Conservation (phyloP, 352 stramenopile genomes). For the Phytophthora fragariae region DNA sequence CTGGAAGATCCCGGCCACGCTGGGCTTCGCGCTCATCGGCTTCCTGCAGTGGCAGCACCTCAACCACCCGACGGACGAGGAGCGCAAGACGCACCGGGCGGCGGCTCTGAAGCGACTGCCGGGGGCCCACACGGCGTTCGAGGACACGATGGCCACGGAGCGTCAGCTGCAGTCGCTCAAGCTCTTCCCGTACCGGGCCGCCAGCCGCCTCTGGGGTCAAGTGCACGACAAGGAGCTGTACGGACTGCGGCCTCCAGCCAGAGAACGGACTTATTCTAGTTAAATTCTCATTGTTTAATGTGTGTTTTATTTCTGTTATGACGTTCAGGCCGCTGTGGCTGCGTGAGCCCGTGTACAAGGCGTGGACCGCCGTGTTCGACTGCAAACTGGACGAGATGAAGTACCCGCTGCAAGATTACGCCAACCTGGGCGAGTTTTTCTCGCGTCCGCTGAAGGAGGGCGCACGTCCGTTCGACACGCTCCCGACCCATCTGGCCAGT, state of each 20-base stretch:
- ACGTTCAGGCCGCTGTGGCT: conserved; percentile 63
- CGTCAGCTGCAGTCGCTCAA: conserved; percentile 80
- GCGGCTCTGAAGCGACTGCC: conserved; percentile 57
- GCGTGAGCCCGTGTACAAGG: conserved; percentile 80
- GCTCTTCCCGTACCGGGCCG: conserved; percentile 78
- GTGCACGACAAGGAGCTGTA: conserved; percentile 87
- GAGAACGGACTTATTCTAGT: neutral
- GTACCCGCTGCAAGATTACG: conserved; percentile 76
- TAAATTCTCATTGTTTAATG: no score
- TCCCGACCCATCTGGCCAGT: conserved; percentile 46
- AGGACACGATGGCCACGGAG: conserved; percentile 75
- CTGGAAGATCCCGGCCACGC: conserved; percentile 75
- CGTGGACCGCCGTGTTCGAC: conserved; percentile 80
- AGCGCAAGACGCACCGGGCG: conserved; percentile 67
- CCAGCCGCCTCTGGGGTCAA: conserved; percentile 78
- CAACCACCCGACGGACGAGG: conserved; percentile 68
- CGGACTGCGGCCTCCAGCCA: conserved; percentile 9
- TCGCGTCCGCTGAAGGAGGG: conserved; percentile 81
- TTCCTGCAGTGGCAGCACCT: conserved; percentile 77
- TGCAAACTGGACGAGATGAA: conserved; percentile 90
- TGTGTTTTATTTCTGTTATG: neutral
- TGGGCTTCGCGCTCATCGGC: conserved; percentile 76
- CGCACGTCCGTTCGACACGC: conserved; percentile 50
- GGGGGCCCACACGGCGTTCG: conserved; percentile 61
- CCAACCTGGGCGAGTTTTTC: conserved; percentile 88